Conservation (phyloP, 371 early-diverging fungal genomes). For the Haplosporangium sp. region DNA sequence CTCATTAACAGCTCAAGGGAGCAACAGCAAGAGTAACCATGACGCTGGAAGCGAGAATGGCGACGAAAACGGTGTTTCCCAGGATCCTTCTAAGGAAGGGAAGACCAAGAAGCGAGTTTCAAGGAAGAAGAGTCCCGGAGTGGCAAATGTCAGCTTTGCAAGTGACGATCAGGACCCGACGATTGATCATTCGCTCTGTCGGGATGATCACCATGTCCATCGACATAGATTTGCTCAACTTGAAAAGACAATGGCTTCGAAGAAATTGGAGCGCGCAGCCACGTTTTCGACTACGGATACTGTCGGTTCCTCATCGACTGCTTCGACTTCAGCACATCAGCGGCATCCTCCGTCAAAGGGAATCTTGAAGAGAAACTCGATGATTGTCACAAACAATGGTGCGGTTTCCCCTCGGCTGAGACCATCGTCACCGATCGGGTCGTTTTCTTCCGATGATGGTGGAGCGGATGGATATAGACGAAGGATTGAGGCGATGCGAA, state of each 20-base stretch:
- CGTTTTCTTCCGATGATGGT: slow-evolving; percentile 40
- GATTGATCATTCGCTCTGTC: slow-evolving; percentile 37
- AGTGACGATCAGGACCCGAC: slow-evolving; percentile 15
- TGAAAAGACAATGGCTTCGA: slow-evolving; percentile 31
- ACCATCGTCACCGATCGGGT: slow-evolving; percentile 50
- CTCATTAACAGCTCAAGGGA: neutral
- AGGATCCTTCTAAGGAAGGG: neutral
- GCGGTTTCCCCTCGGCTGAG: slow-evolving; percentile 24
- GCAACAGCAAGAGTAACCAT: neutral
- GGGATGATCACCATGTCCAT: slow-evolving; percentile 41
- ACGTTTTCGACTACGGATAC: neutral
- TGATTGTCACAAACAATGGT: slow-evolving; percentile 15
- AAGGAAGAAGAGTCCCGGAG: slow-evolving; percentile 15
- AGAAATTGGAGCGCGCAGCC: slow-evolving; percentile 22
- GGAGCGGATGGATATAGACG: slow-evolving; percentile 60
- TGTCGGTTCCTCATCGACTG: neutral
- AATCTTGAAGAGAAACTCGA: slow-evolving; percentile 18
- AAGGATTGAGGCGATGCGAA: slow-evolving; percentile 70
- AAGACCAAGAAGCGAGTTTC: slow-evolving; percentile 25
- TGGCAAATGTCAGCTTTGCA: slow-evolving; percentile 22
- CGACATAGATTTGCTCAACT: slow-evolving; percentile 41
- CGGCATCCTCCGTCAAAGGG: slow-evolving; percentile 36
- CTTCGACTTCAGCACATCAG: slow-evolving; percentile 6
- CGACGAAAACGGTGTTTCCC: neutral
- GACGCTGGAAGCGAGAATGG: neutral